Evolutionary conservation across 371 early-diverging fungal genomes (phyloP).

Genomic region (Syncephalastrum racemosum): DNA sequence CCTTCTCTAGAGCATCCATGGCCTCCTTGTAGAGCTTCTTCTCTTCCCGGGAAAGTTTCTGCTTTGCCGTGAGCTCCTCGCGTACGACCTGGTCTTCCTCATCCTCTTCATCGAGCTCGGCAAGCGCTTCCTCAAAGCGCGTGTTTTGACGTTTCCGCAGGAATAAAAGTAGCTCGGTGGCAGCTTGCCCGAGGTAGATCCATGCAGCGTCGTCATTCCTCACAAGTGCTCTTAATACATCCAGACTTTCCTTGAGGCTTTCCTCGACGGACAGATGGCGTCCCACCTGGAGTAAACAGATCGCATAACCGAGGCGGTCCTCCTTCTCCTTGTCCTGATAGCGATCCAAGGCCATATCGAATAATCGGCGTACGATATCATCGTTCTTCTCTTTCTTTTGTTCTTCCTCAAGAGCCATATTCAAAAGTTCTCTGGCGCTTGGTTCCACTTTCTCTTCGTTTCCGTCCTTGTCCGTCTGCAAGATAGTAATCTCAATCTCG

Average conservation of each 20-base stretch:
- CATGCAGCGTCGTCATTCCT: not conserved
- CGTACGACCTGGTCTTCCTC: slow-evolving; percentile 30
- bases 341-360: slow-evolving; percentile 58
- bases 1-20: slow-evolving; percentile 23
- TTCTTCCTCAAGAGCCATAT: slow-evolving; percentile 57
- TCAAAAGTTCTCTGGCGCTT: slow-evolving; percentile 48
- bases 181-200: slow-evolving; percentile 25
- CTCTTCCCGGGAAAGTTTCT: slow-evolving; percentile 30
- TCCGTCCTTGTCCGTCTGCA: slow-evolving; percentile 35
- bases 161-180: slow-evolving; percentile 20
- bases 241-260: slow-evolving; percentile 46
- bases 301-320: slow-evolving; percentile 38
- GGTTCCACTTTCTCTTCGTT: slow-evolving; percentile 32
- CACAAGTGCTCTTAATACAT: slow-evolving; percentile 28
- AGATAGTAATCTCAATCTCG: slow-evolving; percentile 59
- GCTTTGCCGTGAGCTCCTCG: slow-evolving; percentile 31
- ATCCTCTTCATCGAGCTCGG: slow-evolving; percentile 22
- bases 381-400: slow-evolving; percentile 18
- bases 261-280: slow-evolving; percentile 41
- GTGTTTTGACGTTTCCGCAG: slow-evolving; percentile 31
- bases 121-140: slow-evolving; percentile 23
- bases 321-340: slow-evolving; percentile 50
- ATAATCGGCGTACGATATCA: slow-evolving; percentile 48
- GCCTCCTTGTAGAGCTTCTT: slow-evolving; percentile 33
- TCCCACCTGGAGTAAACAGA: slow-evolving; percentile 43